Conservation (phyloP, 108 stramenopile genomes). For the Stephanodiscus triporus region DNA sequence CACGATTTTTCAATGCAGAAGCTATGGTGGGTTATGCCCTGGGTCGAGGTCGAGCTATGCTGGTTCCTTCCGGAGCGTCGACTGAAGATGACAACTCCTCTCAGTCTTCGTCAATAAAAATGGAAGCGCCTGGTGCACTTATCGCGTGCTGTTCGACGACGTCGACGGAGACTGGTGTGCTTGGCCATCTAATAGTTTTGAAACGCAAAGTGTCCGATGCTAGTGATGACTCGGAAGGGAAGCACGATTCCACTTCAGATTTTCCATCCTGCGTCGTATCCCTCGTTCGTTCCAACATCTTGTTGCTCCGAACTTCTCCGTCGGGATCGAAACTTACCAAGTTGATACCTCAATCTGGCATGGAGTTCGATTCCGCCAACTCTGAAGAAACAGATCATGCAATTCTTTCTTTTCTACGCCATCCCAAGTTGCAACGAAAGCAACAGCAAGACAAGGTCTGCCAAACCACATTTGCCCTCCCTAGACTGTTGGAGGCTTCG, state of each 20-base stretch:
- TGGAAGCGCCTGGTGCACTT: background rate
- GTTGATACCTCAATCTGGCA: constrained; percentile 6
- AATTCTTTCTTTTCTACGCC: constrained; percentile 16
- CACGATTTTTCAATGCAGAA: constrained; percentile 24
- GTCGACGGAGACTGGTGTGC: no score
- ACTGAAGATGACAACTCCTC: background rate
- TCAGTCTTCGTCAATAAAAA: background rate
- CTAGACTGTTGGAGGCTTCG: constrained; percentile 38
- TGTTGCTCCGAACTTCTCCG: constrained; percentile 27
- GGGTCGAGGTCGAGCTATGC: constrained; percentile 4
- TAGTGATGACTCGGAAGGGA: constrained; percentile 18
- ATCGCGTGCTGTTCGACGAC: background rate
- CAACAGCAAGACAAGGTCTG: constrained; percentile 21
- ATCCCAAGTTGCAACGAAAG: constrained; percentile 21
- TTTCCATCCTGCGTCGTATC: constrained; percentile 27
- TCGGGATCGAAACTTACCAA: constrained; percentile 18
- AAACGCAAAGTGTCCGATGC: constrained; percentile 55
- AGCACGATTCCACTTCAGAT: background rate
- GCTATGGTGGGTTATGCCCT: constrained; percentile 27
- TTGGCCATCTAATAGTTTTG: background rate
- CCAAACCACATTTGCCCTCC: constrained; percentile 34
- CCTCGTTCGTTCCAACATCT: constrained; percentile 34
- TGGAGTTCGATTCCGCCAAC: constrained; percentile 11
- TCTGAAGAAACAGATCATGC: constrained; percentile 19
- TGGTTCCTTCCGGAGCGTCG: no score